Base-by-base conservation (phyloP, 2,329 filamentous ascomycete species). In the Monosporascus sp. region DNA sequence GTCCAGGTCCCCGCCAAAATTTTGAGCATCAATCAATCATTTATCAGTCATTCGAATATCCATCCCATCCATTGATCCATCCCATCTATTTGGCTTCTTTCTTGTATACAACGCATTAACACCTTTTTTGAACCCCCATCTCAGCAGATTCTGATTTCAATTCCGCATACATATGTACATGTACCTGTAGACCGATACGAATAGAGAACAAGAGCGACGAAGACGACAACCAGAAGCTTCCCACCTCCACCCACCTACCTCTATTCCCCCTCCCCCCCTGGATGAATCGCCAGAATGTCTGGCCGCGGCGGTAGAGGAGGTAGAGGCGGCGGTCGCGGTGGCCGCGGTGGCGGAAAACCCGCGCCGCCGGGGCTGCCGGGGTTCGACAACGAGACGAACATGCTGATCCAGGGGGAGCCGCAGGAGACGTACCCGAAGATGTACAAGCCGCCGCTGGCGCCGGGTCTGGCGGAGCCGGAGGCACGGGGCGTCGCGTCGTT, bases 361-460 rank as follows among this genome's bases (percentile, higher is more conserved):
- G 75, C 73, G 11, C 73, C 74, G 27, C 72, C 61, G 47, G 65
- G 65, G 37, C 65, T 81, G 51, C 75, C 80, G 2, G 43, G 43
- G 0, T 83, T 80, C 76, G 75, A 75, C 41, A 78, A 81, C 57
- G 81, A 83, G 58, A 76, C 79, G 8, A 69, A 67, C 38, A 66
- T 75, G 51, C 66, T 70, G 22, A 65, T 74, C 11, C 79, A 82
- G 63, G 75, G 75, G 49, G 73, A 78, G 35, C 81, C 81, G 6
- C 79, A 78, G n/a, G 81, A 84, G 58, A 75, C 81, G 9, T 84
- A 84, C 55, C 81, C 81, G 0, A 72, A 74, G 54, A 52, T 55
- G 27, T 83, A 80, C 66, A 60, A 72, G 22, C 72, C 82, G 2
- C 78, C 79, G 3, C 64, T 65, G 9, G 72, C 78, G 1, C 71